A percentile compares a stretch with the other conserved stretches of the same genome.
Conservation (phyloP, 179 eudicot species). For the Silene coronaria region DNA sequence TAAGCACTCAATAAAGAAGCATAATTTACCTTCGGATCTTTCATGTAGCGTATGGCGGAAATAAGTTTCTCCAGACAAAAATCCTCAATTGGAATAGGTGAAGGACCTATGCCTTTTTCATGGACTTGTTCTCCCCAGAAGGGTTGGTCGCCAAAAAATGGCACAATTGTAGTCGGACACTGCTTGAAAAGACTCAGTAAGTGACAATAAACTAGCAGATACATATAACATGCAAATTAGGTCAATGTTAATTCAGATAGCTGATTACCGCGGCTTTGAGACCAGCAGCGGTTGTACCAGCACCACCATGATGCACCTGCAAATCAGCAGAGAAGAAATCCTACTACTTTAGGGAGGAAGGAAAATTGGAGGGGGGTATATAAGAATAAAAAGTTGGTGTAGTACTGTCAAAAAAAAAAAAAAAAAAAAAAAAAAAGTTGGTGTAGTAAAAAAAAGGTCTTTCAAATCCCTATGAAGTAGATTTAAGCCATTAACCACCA, state of each 20-base stretch:
- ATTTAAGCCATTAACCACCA: neutral
- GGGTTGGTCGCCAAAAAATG: slow-evolving; percentile 90
- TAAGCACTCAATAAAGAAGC: neutral
- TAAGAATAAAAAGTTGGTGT: neutral
- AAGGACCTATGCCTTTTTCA: slow-evolving; percentile 74
- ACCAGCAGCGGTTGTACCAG: slow-evolving; percentile 94
- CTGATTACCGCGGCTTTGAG: slow-evolving; percentile 74
- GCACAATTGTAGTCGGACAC: slow-evolving; percentile 87
- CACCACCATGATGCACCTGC: slow-evolving; percentile 93
- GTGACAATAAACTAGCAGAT: neutral
- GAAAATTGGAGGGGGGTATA: neutral
- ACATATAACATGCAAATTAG: slow-evolving; percentile 2
- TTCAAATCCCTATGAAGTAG: neutral
- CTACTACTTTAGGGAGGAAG: neutral
- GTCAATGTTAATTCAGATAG: slow-evolving; percentile 8
- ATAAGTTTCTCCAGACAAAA: slow-evolving; percentile 59
- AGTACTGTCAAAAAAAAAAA: neutral
- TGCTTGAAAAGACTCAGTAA: slow-evolving; percentile 27
- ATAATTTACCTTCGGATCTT: slow-evolving; percentile 47
- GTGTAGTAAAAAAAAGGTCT: neutral
- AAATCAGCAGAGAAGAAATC: slow-evolving; percentile 3
- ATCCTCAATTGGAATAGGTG: slow-evolving; percentile 67
- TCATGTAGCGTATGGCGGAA: slow-evolving; percentile 64
- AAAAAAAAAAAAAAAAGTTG: too few species aligned
- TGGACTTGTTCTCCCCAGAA: slow-evolving; percentile 85